Percentiles rank a stretch among this genome's conserved stretches.
These are phyloP conservation scores for Trichomonas vaginalis DNA, from an alignment of 208 protist species.

Conservation along the genomic window DNA sequence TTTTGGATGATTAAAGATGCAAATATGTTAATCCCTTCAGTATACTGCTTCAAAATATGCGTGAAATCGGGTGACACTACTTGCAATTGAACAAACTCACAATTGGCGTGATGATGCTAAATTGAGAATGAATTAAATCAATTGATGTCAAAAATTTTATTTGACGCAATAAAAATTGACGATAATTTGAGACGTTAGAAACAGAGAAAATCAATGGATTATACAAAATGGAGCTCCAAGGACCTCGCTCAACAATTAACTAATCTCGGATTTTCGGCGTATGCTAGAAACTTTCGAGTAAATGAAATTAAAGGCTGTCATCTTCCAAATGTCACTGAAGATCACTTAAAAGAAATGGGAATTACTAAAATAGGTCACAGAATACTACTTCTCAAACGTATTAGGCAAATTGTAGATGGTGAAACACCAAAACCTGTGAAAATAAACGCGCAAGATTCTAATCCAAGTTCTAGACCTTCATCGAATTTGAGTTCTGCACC, in stretches of 20 bases:
- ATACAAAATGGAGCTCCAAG: not conserved
- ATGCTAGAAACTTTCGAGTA: not conserved
- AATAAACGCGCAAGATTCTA: not conserved
- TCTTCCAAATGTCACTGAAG: not conserved
- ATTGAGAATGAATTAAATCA: no score
- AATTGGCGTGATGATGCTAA: no score
- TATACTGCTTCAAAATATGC: no score
- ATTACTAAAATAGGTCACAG: not conserved
- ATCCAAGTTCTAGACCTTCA: not conserved
- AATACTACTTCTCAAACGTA: not conserved
- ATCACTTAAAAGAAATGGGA: constrained; percentile 3
- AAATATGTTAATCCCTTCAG: no score
- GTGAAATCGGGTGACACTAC: no score
- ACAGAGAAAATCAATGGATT: not conserved
- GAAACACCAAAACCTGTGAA: not conserved
- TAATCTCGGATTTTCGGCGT: not conserved
- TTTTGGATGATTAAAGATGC: no score
- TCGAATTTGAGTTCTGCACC: not conserved
- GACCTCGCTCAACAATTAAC: not conserved
- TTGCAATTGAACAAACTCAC: no score
- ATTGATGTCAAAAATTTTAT: no score
- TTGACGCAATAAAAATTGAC: no score
- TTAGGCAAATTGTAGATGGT: not conserved
- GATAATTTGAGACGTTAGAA: no score
- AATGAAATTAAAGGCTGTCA: not conserved